phyloP scores from a whole-genome alignment of 2,329 filamentous ascomycete species.

The Aspergillus ochraceus region DNA sequence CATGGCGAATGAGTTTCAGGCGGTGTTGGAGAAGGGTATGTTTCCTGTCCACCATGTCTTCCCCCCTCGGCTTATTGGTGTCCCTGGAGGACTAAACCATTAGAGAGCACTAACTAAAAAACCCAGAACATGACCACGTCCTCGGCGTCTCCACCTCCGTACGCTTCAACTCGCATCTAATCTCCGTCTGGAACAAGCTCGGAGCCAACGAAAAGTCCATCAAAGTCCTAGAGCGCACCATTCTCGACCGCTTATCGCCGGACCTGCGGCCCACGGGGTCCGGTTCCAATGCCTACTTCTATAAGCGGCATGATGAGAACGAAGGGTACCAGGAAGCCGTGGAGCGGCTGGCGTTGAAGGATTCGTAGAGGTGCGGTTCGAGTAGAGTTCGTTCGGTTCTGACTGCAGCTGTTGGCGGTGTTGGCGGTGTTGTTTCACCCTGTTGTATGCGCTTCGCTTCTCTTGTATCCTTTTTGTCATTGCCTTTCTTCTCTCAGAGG shows the following conservation, averaged over 20 bases:
- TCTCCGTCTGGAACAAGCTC: conserved; percentile 92
- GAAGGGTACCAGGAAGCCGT: conserved; percentile 66
- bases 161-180: conserved; percentile 83
- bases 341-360: conserved; percentile 1
- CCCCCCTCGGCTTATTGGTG: not conserved
- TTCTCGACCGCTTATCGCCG: conserved; percentile 70
- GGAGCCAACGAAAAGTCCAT: conserved; percentile 76
- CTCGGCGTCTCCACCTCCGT: conserved; percentile 86
- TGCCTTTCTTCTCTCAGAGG: too few species aligned
- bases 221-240: conserved; percentile 69
- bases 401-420: not conserved
- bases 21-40: conserved; percentile 79
- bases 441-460: too few species aligned
- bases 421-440: too few species aligned
- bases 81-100: too few species aligned
- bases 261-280: conserved; percentile 69
- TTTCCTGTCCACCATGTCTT: not conserved
- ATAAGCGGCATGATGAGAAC: conserved; percentile 89
- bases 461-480: too few species aligned
- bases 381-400: not conserved
- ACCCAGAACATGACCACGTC: conserved; percentile 73
- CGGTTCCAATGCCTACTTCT: conserved; percentile 54
- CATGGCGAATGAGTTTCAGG: conserved; percentile 43
- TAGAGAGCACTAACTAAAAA: not conserved
- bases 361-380: conserved; percentile 1